Percentiles rank a stretch among this genome's conserved stretches.
These are phyloP conservation scores for Posidonia oceanica DNA, from an alignment of 116 monocot genomes.

Conservation along the genomic window DNA sequence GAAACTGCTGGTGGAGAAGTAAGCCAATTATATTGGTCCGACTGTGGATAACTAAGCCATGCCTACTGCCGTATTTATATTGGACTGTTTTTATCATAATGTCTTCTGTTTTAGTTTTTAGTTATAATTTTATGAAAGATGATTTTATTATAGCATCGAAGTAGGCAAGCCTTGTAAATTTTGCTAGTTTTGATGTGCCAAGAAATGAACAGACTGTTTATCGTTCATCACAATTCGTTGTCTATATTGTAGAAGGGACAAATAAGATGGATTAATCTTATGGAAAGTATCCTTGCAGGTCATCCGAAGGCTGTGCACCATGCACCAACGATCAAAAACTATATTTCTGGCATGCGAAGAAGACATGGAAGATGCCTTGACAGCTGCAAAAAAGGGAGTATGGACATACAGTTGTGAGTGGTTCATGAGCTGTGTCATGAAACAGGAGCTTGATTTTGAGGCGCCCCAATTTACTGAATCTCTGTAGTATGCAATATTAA, in stretches of 20 bases:
- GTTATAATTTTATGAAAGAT: too few species aligned
- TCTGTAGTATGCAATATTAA: slow-evolving; percentile 15
- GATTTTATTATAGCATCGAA: too few species aligned
- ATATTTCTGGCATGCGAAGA: slow-evolving; percentile 74
- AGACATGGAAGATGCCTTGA: slow-evolving; percentile 58
- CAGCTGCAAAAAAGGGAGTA: slow-evolving; percentile 46
- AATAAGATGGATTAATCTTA: not conserved
- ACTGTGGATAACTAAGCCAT: not conserved
- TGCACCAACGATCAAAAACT: slow-evolving; percentile 27
- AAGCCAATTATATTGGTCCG: slow-evolving; percentile 13
- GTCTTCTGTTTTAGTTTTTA: too few species aligned
- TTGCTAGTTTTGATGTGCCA: too few species aligned
- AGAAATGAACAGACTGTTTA: too few species aligned
- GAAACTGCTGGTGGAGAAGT: slow-evolving; percentile 67
- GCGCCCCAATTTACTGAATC: slow-evolving; percentile 73
- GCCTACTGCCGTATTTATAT: too few species aligned
- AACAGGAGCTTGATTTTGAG: slow-evolving; percentile 61
- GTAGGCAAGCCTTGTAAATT: too few species aligned
- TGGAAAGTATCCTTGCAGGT: slow-evolving; percentile 26
- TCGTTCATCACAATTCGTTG: too few species aligned
- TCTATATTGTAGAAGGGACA: too few species aligned
- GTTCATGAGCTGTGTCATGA: slow-evolving; percentile 82
- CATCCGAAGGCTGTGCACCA: slow-evolving; percentile 16
- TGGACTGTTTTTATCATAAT: too few species aligned
- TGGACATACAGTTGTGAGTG: slow-evolving; percentile 57